Evolutionary conservation across 2,329 filamentous ascomycete species (phyloP).

Genomic region (Beauveria caledonica): DNA sequence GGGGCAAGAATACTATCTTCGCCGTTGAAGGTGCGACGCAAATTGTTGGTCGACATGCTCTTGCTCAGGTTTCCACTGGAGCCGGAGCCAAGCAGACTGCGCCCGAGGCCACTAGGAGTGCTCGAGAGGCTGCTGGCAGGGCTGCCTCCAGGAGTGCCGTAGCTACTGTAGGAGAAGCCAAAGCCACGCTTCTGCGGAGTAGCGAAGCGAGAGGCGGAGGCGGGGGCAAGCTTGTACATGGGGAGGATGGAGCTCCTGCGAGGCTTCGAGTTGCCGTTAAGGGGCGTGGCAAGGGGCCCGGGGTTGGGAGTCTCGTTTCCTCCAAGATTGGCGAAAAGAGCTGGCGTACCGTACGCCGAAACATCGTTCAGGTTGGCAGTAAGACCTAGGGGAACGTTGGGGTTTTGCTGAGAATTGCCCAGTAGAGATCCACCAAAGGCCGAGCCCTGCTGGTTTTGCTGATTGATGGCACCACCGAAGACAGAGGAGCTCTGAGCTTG

Average conservation of each 20-base stretch:
- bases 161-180: conserved; percentile 88
- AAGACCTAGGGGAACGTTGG: conserved; percentile 53
- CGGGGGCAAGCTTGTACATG: conserved; percentile 79
- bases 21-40: conserved; percentile 71
- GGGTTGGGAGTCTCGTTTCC: conserved; percentile 59
- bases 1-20: conserved; percentile 83
- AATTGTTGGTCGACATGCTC: conserved; percentile 80
- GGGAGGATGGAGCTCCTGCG: conserved; percentile 75
- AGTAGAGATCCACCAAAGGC: conserved; percentile 48
- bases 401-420: conserved; percentile 41
- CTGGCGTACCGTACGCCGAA: conserved; percentile 85
- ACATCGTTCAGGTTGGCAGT: conserved; percentile 73
- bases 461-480: conserved; percentile 38
- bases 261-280: conserved; percentile 65
- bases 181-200: conserved; percentile 84
- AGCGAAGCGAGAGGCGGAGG: conserved; percentile 67
- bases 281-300: conserved; percentile 84
- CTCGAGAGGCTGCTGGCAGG: conserved; percentile 57
- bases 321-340: conserved; percentile 70
- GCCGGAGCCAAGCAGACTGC: conserved; percentile 58
- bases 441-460: conserved; percentile 40
- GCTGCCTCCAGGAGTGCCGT: conserved; percentile 69
- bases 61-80: conserved; percentile 68
- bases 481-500: conserved; percentile 36
- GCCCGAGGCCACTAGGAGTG: conserved; percentile 59